These are phyloP conservation scores for Sporodiniella umbellata DNA, from an alignment of 371 early-diverging fungal species.

Conservation along the genomic window DNA sequence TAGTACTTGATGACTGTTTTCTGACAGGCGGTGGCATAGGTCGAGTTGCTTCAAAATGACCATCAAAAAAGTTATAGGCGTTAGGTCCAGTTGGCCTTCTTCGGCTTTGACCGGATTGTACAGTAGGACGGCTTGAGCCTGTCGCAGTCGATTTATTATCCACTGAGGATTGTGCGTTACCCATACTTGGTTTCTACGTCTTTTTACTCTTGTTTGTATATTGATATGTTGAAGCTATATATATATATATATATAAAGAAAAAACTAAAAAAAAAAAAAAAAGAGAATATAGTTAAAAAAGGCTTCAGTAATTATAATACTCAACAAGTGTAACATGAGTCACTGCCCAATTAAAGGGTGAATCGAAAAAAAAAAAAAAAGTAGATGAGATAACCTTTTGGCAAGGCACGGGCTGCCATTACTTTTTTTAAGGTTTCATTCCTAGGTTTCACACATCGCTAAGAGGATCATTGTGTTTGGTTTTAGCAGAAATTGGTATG, in stretches of 20 bases:
- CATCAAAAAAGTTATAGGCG: conserved; percentile 17
- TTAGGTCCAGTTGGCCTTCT: background rate
- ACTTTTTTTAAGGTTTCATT: background rate
- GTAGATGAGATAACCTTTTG: background rate
- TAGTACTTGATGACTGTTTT: conserved; percentile 3
- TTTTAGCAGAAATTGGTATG: too few relatives aligned
- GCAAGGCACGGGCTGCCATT: too few relatives aligned
- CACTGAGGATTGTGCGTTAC: conserved; percentile 14
- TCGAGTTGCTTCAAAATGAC: conserved; percentile 1
- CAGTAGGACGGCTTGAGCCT: background rate
- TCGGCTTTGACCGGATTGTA: background rate
- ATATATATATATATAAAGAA: background rate
- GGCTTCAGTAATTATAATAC: background rate
- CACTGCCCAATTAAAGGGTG: background rate
- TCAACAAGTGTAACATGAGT: background rate
- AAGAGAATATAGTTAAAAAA: background rate
- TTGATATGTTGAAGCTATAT: background rate
- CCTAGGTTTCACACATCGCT: too few relatives aligned
- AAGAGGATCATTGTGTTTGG: too few relatives aligned
- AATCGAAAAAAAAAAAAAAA: too few relatives aligned
- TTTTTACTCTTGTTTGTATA: background rate
- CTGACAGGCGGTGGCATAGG: background rate
- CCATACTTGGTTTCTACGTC: conserved; percentile 1
- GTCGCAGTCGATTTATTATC: background rate
- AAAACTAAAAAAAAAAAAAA: background rate